Evolutionary conservation across 1,284 basidiomycete genomes (phyloP).

Genomic region (Malassezia cuniculi): DNA sequence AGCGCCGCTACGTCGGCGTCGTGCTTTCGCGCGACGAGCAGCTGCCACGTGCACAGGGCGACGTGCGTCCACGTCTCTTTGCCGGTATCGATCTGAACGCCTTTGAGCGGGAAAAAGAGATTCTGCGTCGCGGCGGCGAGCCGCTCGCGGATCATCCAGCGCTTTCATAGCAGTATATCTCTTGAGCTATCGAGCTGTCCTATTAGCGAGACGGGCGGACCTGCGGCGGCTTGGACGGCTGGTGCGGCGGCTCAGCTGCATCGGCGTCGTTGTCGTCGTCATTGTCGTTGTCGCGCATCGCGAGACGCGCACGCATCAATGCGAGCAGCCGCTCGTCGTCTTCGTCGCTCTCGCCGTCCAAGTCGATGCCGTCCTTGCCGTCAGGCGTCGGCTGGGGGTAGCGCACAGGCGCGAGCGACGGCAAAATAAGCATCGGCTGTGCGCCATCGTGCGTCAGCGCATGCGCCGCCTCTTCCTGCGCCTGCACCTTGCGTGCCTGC

Average conservation of each 20-base stretch:
- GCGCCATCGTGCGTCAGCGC: not conserved
- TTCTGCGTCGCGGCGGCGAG: constrained; percentile 9
- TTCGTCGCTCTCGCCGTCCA: constrained; percentile 29
- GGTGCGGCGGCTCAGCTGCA: not conserved
- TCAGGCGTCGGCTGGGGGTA: constrained; percentile 1
- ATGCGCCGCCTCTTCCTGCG: too few relatives aligned
- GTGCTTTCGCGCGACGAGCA: constrained; percentile 20
- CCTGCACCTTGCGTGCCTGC: too few relatives aligned
- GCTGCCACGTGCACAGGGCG: constrained; percentile 21
- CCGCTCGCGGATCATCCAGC: constrained; percentile 7
- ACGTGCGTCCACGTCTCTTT: constrained; percentile 27
- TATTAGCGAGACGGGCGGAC: constrained; percentile 1
- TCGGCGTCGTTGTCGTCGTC: not conserved
- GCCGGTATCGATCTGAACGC: constrained; percentile 34
- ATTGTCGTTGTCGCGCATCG: too few relatives aligned
- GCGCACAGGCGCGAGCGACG: constrained; percentile 17
- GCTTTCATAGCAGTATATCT: constrained; percentile 1
- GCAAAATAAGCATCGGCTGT: constrained; percentile 13
- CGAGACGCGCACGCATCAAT: constrained; percentile 26
- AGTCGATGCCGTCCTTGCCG: constrained; percentile 9
- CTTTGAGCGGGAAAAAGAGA: constrained; percentile 17
- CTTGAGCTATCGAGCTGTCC: not conserved
- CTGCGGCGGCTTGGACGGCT: not conserved
- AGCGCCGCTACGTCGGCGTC: constrained; percentile 38
- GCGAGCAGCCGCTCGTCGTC: constrained; percentile 26